Evolutionary conservation across 306 rosid species (phyloP).

Genomic region (Quercus engelmannii): DNA sequence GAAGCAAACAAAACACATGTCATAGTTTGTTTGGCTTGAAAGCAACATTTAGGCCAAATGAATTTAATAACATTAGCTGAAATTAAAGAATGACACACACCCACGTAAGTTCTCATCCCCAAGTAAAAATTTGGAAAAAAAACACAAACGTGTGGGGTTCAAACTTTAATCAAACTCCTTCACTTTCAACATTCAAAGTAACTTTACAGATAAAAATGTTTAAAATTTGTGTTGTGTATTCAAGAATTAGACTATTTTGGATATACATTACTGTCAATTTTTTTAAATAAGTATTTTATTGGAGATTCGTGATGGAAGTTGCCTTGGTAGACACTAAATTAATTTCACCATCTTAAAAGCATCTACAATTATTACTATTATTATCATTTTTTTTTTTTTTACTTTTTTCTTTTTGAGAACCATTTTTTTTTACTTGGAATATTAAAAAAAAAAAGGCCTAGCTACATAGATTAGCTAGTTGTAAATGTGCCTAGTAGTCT

Average conservation of each 20-base stretch:
- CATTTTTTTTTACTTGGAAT: not conserved
- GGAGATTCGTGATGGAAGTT: not conserved
- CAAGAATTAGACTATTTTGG: too few species aligned
- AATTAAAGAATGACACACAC: not conserved
- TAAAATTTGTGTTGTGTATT: too few species aligned
- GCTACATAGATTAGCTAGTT: not conserved
- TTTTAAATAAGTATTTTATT: not conserved
- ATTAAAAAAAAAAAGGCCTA: not conserved
- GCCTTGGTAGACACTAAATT: too few species aligned
- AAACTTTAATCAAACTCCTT: slow-evolving; percentile 5
- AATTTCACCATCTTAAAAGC: too few species aligned
- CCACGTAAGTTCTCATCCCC: not conserved
- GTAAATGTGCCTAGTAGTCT: not conserved
- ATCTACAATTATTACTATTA: too few species aligned
- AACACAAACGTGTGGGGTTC: slow-evolving; percentile 17
- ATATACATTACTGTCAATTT: too few species aligned
- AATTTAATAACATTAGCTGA: not conserved
- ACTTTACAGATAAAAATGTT: too few species aligned
- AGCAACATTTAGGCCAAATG: slow-evolving; percentile 4
- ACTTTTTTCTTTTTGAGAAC: too few species aligned
- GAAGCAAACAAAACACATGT: slow-evolving; percentile 5
- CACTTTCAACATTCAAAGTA: slow-evolving; percentile 1
- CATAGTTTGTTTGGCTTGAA: slow-evolving; percentile 12
- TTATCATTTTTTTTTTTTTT: not conserved
- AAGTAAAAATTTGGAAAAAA: not conserved